Evolutionary conservation across 768 basidiomycete genomes (phyloP).

Genomic region (Boletus rubropictus): DNA sequence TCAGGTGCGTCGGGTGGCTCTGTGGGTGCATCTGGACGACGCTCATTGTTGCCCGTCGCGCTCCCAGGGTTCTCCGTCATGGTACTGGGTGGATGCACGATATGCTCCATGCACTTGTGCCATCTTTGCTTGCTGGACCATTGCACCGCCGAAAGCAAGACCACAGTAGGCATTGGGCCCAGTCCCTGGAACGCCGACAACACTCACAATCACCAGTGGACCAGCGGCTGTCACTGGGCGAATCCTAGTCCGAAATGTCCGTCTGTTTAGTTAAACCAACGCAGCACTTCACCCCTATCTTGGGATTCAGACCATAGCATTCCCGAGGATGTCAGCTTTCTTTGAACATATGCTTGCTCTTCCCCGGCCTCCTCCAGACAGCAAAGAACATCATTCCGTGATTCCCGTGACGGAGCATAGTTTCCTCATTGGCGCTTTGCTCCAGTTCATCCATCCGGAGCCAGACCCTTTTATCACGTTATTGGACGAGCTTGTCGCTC

Average conservation of each 20-base stretch:
- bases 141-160: no score
- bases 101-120: no score
- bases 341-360: conserved; percentile 65
- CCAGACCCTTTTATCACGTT: conserved; percentile 46
- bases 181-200: conserved; percentile 21
- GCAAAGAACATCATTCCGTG: conserved; percentile 33
- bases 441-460: conserved; percentile 59
- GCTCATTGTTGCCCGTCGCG: no score
- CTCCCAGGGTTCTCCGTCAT: no score
- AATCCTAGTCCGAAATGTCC: conserved; percentile 1
- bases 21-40: no score
- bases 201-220: conserved; percentile 27
- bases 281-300: conserved; percentile 10
- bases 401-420: conserved; percentile 53
- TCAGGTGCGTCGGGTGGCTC: no score
- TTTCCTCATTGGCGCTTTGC: conserved; percentile 41
- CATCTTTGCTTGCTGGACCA: conserved; percentile 24
- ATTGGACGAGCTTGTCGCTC: conserved; percentile 47
- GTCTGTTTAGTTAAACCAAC: conserved; percentile 17
- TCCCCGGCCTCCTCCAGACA: conserved; percentile 42
- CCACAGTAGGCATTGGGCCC: conserved; percentile 50
- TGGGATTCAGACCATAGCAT: conserved; percentile 9
- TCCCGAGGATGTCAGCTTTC: conserved; percentile 35
- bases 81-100: no score
- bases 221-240: conserved; percentile 32